Percentiles rank a stretch among this genome's conserved stretches.
These are phyloP conservation scores for Suillus spraguei DNA, from an alignment of 768 basidiomycete genomes.

Conservation along the genomic window DNA sequence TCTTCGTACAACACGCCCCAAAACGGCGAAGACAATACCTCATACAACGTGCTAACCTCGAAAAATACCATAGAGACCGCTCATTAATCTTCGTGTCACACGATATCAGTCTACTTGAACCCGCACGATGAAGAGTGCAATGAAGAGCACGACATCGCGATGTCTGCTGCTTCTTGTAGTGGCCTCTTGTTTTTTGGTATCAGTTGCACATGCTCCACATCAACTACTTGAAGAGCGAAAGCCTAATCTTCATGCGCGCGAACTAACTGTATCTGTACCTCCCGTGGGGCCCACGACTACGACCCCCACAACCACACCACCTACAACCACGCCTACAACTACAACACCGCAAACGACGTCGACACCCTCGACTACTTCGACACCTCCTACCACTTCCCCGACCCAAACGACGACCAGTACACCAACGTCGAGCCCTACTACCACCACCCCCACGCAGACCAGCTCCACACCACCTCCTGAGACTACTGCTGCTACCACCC, in stretches of 20 bases:
- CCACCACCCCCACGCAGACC: neutral
- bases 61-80: conserved; percentile 26
- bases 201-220: conserved; percentile 28
- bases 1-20: conserved; percentile 1
- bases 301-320: conserved; percentile 12
- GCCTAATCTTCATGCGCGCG: conserved; percentile 20
- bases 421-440: conserved; percentile 1
- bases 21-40: conserved; percentile 13
- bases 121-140: conserved; percentile 19
- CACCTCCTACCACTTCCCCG: conserved; percentile 13
- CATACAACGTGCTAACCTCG: conserved; percentile 22
- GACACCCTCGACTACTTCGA: neutral
- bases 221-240: conserved; percentile 19
- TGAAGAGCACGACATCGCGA: conserved; percentile 25
- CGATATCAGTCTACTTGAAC: conserved; percentile 8
- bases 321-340: conserved; percentile 14
- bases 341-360: conserved; percentile 10
- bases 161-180: conserved; percentile 30
- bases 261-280: conserved; percentile 2
- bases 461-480: conserved; percentile 15
- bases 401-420: conserved; percentile 7
- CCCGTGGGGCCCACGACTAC: conserved; percentile 9
- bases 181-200: conserved; percentile 28
- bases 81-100: conserved; percentile 20
- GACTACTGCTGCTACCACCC: conserved; percentile 7